These are phyloP conservation scores for Radiomyces spectabilis DNA, from an alignment of 192 early-diverging fungal species.

Conservation along the genomic window DNA sequence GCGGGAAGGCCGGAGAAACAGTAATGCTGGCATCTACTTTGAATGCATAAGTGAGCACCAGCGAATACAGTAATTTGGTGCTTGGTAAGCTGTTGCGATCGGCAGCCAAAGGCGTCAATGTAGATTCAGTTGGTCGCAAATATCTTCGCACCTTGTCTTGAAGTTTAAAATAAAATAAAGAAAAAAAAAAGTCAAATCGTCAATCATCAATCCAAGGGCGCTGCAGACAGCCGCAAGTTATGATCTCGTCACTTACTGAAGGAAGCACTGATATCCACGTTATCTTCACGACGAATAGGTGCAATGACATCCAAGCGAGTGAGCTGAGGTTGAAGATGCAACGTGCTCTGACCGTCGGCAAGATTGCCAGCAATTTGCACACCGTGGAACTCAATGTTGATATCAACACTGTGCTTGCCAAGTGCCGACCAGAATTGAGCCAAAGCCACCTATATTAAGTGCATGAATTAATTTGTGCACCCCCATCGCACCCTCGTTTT, in stretches of 20 bases:
- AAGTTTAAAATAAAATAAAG: slow-evolving; percentile 9
- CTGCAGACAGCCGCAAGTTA: not conserved
- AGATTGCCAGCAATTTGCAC: slow-evolving; percentile 46
- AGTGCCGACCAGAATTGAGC: slow-evolving; percentile 88
- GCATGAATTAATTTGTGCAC: not conserved
- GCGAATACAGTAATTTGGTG: slow-evolving; percentile 56
- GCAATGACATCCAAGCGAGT: slow-evolving; percentile 67
- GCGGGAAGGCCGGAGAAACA: slow-evolving; percentile 55
- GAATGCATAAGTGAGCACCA: slow-evolving; percentile 72
- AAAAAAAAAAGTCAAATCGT: not conserved
- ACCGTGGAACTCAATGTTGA: slow-evolving; percentile 77
- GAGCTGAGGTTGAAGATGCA: slow-evolving; percentile 38
- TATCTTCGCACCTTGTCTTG: slow-evolving; percentile 56
- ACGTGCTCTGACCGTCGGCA: slow-evolving; percentile 28
- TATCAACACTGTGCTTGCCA: slow-evolving; percentile 57
- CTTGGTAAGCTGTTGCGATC: slow-evolving; percentile 75
- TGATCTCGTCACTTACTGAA: slow-evolving; percentile 22
- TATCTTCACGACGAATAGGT: slow-evolving; percentile 66
- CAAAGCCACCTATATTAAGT: slow-evolving; percentile 41
- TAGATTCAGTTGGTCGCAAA: slow-evolving; percentile 57
- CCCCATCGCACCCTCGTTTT: no score
- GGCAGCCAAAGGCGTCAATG: slow-evolving; percentile 52
- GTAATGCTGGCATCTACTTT: slow-evolving; percentile 46
- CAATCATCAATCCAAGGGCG: no score
- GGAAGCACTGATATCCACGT: slow-evolving; percentile 41